Base-by-base conservation (phyloP, 805 yeast species). In the Sugiyamaella smithiae region DNA sequence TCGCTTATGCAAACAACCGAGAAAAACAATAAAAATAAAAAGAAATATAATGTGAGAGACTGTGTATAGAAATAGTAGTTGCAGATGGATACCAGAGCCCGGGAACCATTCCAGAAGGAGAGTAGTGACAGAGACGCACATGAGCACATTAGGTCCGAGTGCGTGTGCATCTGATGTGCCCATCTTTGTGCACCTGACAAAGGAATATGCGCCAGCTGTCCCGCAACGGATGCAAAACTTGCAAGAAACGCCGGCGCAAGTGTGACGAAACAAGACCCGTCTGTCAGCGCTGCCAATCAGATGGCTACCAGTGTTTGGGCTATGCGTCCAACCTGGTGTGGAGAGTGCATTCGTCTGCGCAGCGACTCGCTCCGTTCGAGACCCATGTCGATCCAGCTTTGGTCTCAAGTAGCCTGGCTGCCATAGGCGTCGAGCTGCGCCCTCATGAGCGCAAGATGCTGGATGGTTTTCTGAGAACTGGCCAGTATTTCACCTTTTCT, bases 201-300 rank as follows among this genome's bases (percentile, higher is more conserved):
- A n/a, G n/a, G n/a, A n/a, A n/a, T n/a, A n/a, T n/a, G n/a, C n/a
- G n/a, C n/a, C n/a, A n/a, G n/a, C n/a, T n/a, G n/a, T 38, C 43
- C 8, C 33, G 43, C 8, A 38, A 19, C n/a, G 43, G 43, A 9
- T 38, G 43, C 22, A 38, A 38, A 19, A 38, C 43, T 14, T 38
- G 43, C 43, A 38, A 38, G n/a, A 17, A 20, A 38, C 43, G 43
- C 11, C 23, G 43, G 26, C 16, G 43, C 9, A 38, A 38, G 36
- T 38, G 43, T 19, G 43, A 38, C n/a, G 43, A 38, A 20, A n/a
- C 12, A n/a, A 16, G n/a, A 19, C 43, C 43, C 6, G 16, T 20
- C 8, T 38, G 43, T n/a, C 6, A 17, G 6, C 8, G 43, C 7
- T 38, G 43, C 16, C 8, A 7, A 9, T 7, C 9, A 8, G 43